phyloP scores from a whole-genome alignment of 176 grass and related monocot species.

The Urochloa ruziziensis region DNA sequence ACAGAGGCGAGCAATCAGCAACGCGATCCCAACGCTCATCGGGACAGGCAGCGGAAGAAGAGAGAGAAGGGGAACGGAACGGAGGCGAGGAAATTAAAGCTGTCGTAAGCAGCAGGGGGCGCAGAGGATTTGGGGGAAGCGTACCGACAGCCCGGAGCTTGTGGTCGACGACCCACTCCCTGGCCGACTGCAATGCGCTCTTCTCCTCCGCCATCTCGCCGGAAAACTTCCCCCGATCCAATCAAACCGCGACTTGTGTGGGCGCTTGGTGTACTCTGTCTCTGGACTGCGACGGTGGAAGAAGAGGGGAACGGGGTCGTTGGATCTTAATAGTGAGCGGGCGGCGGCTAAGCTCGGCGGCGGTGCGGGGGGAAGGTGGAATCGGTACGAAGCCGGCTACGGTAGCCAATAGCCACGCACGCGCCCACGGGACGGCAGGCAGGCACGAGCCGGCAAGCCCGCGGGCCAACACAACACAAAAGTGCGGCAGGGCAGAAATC shows the following conservation, averaged over 20 bases:
- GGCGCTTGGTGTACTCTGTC: no score
- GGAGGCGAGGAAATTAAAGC: background rate
- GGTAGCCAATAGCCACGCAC: background rate
- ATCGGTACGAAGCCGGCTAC: background rate
- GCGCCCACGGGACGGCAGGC: background rate
- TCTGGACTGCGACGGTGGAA: background rate
- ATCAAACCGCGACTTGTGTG: no score
- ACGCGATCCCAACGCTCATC: background rate
- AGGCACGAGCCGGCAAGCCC: no score
- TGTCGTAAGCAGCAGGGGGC: background rate
- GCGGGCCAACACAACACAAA: no score
- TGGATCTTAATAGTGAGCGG: background rate
- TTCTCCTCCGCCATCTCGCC: slow-evolving; percentile 51
- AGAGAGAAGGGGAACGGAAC: background rate
- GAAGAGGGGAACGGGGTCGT: background rate
- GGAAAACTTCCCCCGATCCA: background rate
- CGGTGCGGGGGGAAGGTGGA: background rate
- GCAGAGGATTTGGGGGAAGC: background rate
- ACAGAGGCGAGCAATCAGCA: background rate
- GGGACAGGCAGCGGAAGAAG: background rate
- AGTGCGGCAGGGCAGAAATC: background rate
- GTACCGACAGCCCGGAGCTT: slow-evolving; percentile 81
- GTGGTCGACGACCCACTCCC: slow-evolving; percentile 70
- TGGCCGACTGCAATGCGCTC: slow-evolving; percentile 39
- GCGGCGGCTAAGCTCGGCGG: background rate